These are phyloP conservation scores for Kodamaea hsintzibuensis DNA, from an alignment of 805 yeast genomes.

Conservation along the genomic window DNA sequence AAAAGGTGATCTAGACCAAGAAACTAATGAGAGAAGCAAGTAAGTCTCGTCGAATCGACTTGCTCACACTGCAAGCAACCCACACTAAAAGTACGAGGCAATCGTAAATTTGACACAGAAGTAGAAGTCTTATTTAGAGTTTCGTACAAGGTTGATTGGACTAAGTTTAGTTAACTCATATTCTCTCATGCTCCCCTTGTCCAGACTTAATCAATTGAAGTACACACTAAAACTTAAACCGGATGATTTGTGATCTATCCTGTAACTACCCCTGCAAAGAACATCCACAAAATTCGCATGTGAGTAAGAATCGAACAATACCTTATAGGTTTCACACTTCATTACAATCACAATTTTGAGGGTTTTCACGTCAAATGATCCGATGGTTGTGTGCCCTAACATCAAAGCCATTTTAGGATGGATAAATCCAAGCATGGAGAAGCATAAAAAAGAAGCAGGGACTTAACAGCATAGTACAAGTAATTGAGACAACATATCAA, in stretches of 20 bases:
- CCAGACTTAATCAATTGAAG: background rate
- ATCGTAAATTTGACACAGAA: constrained; percentile 1
- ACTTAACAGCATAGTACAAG: background rate
- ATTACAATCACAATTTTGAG: background rate
- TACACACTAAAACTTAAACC: background rate
- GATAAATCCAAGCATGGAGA: background rate
- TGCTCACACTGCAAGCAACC: background rate
- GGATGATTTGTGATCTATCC: background rate
- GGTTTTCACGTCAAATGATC: background rate
- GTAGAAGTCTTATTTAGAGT: background rate
- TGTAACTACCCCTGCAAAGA: background rate
- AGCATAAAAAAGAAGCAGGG: background rate
- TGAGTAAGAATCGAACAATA: background rate
- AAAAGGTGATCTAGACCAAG: background rate
- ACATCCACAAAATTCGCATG: background rate
- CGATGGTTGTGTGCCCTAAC: background rate
- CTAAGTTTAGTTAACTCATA: background rate
- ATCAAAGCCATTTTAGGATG: background rate
- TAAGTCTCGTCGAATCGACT: background rate
- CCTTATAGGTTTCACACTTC: background rate
- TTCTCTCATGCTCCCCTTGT: background rate
- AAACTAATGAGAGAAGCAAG: background rate
- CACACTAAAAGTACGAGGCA: background rate
- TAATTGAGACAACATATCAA: background rate
- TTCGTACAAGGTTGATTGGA: background rate